Conservation (phyloP, 768 basidiomycete genomes). For the Naematelia encephala region DNA sequence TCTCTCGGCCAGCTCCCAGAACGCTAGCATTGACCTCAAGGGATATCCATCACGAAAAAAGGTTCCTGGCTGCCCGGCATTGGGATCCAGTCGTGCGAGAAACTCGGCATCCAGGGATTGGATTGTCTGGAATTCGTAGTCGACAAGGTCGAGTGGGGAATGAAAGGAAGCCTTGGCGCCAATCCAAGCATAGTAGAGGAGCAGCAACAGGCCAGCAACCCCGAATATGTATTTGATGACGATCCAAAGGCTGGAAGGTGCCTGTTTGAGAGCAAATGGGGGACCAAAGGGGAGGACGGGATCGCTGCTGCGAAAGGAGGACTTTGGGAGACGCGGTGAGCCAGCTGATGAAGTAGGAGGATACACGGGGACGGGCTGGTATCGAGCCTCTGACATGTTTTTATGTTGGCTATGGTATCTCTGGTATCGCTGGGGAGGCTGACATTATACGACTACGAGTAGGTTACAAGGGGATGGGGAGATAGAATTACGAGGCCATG, state of each 20-base stretch:
- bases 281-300: neutral
- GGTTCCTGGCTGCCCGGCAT: slow-evolving; percentile 20
- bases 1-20: slow-evolving; percentile 32
- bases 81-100: slow-evolving; percentile 14
- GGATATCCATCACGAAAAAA: slow-evolving; percentile 39
- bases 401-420: neutral
- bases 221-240: slow-evolving; percentile 17
- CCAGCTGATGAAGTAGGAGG: neutral
- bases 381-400: neutral
- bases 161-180: slow-evolving; percentile 21
- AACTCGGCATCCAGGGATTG: slow-evolving; percentile 1
- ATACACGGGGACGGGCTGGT: neutral
- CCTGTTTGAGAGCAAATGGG: neutral
- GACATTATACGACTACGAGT: no score
- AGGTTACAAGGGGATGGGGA: no score
- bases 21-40: slow-evolving; percentile 22
- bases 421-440: no score
- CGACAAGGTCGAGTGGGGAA: neutral
- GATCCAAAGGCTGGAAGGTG: neutral
- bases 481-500: no score
- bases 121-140: neutral
- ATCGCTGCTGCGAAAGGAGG: neutral
- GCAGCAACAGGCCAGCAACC: slow-evolving; percentile 1
- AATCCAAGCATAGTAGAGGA: slow-evolving; percentile 22
- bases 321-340: neutral